Base-by-base conservation (phyloP, 2,329 filamentous ascomycete species). In the Huntiella abstrusa region DNA sequence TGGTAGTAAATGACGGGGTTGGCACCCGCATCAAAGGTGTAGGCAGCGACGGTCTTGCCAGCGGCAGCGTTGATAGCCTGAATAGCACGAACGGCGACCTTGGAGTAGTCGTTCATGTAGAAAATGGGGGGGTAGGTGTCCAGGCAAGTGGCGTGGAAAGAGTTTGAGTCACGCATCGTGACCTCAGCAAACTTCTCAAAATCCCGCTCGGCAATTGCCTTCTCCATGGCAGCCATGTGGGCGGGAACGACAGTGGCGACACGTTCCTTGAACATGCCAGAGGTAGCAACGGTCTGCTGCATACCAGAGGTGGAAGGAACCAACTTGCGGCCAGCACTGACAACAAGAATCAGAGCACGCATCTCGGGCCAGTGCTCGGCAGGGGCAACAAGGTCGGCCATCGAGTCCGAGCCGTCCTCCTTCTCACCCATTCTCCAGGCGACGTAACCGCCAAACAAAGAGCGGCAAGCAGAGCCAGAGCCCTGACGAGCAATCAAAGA, bases 41-140 rank as follows among this genome's bases (percentile, higher is more conserved):
- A 98, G 3, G 91, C 91, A 3, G 84, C 86, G 13, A 96, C 72
- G 0, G 74, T 78, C 64, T 77, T 80, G 46, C 84, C 86, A 4
- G 82, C 84, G 17, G 72, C 71, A 46, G 70, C 70, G 59, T 98
- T 98, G 65, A 96, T 83, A 54, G 78, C 73, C 66, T 98, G 86
- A 28, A 95, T 87, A 12, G 85, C 77, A 45, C 84, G 73, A 50
- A 98, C 84, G 4, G 88, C 86, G 1, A 88, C 85, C 34, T 82
- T 71, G 15, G 81, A 88, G 12, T 88, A 79, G 59, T 98, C 91
- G 64, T 95, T 98, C 71, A 98, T 79, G 69, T 98, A 98, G 64
- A 94, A 95, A 59, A 98, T 98, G 13, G 92, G 91, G 39, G 92
- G 91, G 64, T 85, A 86, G 1, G 91, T 96, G 60, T 98, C 91